Percentiles rank a stretch among this genome's conserved stretches.
Conservation (phyloP, 78 protist species). For the Speleostelium caveatum region DNA sequence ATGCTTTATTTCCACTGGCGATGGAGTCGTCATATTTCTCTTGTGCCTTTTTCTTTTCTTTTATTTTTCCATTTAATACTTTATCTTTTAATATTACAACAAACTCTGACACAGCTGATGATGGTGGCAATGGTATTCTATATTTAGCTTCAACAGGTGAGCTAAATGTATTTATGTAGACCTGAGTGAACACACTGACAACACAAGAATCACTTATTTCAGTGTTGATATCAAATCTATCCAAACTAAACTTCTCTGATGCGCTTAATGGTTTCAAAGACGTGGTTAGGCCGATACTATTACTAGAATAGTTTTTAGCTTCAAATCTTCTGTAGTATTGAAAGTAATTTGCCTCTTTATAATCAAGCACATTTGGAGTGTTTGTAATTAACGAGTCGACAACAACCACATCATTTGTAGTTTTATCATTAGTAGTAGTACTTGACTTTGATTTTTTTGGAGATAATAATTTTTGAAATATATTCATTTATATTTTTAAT, state of each 20-base stretch:
- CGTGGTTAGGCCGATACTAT: not conserved
- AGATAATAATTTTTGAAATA: too few species aligned
- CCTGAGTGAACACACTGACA: conserved; percentile 12
- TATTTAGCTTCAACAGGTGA: conserved; percentile 33
- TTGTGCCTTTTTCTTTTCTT: conserved; percentile 20
- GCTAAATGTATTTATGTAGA: not conserved
- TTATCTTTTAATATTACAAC: conserved; percentile 23
- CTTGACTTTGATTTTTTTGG: too few species aligned
- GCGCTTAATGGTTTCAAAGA: not conserved
- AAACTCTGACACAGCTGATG: conserved; percentile 1
- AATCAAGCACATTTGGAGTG: too few species aligned
- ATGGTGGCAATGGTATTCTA: conserved; percentile 19
- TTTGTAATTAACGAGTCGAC: too few species aligned
- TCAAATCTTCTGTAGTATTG: not conserved
- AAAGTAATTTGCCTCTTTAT: not conserved
- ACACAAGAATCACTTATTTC: not conserved
- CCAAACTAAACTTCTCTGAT: not conserved
- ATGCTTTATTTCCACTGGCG: conserved; percentile 17
- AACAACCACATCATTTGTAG: too few species aligned
- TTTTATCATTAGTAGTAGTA: too few species aligned
- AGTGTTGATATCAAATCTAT: not conserved
- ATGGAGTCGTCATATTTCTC: conserved; percentile 7
- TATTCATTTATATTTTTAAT: too few species aligned
- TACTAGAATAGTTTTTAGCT: not conserved
- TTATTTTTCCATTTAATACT: conserved; percentile 2